Evolutionary conservation across 768 basidiomycete genomes (phyloP), one percentile per base, ranked within the genome.

Genomic region (Gautieria morchelliformis): DNA sequence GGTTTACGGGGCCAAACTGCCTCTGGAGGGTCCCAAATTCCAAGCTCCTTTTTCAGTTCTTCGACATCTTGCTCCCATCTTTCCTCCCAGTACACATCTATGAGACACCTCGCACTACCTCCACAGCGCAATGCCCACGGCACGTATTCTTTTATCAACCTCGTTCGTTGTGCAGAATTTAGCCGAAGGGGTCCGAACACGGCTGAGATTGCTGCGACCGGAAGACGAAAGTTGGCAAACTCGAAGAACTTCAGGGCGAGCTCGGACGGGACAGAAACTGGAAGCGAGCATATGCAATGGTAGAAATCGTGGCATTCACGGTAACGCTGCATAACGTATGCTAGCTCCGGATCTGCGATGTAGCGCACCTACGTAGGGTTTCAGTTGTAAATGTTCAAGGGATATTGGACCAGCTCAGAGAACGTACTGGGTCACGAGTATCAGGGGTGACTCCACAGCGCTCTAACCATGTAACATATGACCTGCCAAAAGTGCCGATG

Each of bases 241-340:
- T 98, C 96, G 64, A 98, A 93, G 63, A 82, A 86, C 67, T 99
- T 99, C 69, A 98, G 81, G 1, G 93, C 91, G 32, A 99, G 78
- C 68, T 99, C 96, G 48, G 87, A 90, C 58, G 88, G 82, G 65
- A 95, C 87, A 60, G 85, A 85, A 58, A 97, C 92, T 0, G 93
- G 93, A 9, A 98, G 78, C 63, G 83, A 83, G 72, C 84, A 84
- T 59, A 98, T 79, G 65, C 89, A 90, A 67, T 99, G 96, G 67
- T 97, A 96, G 63, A 98, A 87, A 72, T 99, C 95, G 71, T 99
- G 96, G 61, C 89, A 95, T 72, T 99, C 94, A 24, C 95, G 86
- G 69, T 98, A 99, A 52, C 95, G 86, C 63, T 94, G 91, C 88
- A 99, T 92, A 56, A 98, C 89, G 69, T 96, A 98, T 24, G 96